Conservation (phyloP, 768 basidiomycete species). For the Boletus coccyginus region DNA sequence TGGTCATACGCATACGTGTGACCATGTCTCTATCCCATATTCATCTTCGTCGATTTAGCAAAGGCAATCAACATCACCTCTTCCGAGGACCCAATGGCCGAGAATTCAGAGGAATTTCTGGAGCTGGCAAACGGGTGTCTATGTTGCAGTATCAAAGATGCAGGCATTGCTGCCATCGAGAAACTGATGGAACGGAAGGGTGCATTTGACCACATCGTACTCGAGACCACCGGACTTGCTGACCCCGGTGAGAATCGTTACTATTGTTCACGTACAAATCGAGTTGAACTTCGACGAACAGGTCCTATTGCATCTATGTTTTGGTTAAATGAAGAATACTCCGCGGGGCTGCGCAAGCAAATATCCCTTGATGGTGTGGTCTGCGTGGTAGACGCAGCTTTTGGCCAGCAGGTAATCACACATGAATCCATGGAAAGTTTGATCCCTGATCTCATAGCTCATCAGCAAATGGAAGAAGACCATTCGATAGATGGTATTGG, state of each 20-base stretch:
- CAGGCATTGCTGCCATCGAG: conserved; percentile 91
- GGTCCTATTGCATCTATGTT: conserved; percentile 87
- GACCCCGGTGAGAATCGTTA: conserved; percentile 68
- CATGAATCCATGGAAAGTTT: conserved; percentile 32
- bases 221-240: conserved; percentile 95
- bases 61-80: conserved; percentile 83
- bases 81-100: conserved; percentile 55
- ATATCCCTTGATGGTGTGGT: conserved; percentile 86
- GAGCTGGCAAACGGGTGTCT: conserved; percentile 95
- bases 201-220: conserved; percentile 89
- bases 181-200: conserved; percentile 85
- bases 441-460: not conserved
- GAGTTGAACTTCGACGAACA: conserved; percentile 25
- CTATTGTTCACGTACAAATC: not conserved
- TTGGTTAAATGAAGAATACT: conserved; percentile 84
- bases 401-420: conserved; percentile 55
- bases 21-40: not conserved
- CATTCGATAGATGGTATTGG: conserved; percentile 61
- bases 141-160: conserved; percentile 98
- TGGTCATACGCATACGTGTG: conserved; percentile 11
- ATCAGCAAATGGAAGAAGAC: conserved; percentile 85
- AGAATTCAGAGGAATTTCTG: conserved; percentile 79
- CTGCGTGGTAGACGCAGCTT: conserved; percentile 88
- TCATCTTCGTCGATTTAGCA: conserved; percentile 43
- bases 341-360: conserved; percentile 62